Base-by-base conservation (phyloP, 106 monocot genomes). In the Vanilla planifolia region DNA sequence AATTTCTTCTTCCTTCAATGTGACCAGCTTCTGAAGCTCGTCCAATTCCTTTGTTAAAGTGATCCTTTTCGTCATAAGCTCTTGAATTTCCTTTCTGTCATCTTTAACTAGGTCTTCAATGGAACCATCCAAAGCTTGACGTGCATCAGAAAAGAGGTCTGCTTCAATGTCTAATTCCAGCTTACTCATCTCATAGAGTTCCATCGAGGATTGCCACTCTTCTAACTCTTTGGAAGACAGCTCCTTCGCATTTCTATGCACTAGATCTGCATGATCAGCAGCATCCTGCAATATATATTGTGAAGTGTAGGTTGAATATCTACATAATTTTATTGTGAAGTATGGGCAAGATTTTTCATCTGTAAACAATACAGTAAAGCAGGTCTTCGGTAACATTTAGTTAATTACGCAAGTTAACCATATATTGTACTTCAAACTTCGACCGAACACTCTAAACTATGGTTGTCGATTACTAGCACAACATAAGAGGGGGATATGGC, bases 211-310 rank as follows among this genome's bases (percentile, higher is more conserved):
- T 56, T 91, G 52, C 96, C 96, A 96, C 65, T 75, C 79, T 55
- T 71, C 73, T 51, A 84, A 25, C 67, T 83, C 76, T 74, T 79
- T 77, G 22, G 40, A 36, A 68, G 71, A 76, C 55, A 60, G 43
- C 61, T 88, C 79, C 73, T 88, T 77, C 36, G 87, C 79, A 59
- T 58, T 72, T 59, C 71, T 82, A 28, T 59, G 66, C 59, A 81
- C 63, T 40, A 65, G 30, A 60, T 84, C 84, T 26, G 96, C 87
- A 72, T 47, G 43, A 61, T 81, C 84, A 69, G 59, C 63, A 33
- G 84, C 84, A 77, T 79, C 84, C 96, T 98, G 70, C 43, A 51
- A 69, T n/a, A n/a, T n/a, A n/a, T n/a, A n/a, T n/a, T n/a, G n/a
- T n/a, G n/a, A n/a, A n/a, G n/a, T n/a, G n/a, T n/a, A n/a, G n/a